A percentile compares a stretch with the other conserved stretches of the same genome.
Conservation (phyloP, 257 asterid genomes). For the Primulina eburnea region DNA sequence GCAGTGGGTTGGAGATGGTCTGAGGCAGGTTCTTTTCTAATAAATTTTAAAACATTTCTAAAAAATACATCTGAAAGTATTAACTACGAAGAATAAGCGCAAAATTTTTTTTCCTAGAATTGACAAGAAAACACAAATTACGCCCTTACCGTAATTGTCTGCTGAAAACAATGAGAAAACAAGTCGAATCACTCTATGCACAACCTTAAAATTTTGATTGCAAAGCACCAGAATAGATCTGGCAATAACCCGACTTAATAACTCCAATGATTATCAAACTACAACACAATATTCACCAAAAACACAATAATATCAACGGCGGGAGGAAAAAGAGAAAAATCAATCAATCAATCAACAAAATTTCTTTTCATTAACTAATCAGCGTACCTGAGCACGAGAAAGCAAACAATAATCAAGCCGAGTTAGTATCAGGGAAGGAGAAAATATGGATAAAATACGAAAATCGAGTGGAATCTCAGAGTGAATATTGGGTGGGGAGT, state of each 20-base stretch:
- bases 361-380: not conserved
- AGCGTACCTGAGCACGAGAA: not conserved
- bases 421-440: not conserved
- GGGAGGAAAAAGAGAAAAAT: not conserved
- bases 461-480: slow-evolving; percentile 5
- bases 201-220: too few relatives aligned
- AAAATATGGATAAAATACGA: not conserved
- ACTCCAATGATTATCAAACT: not conserved
- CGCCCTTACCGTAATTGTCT: not conserved
- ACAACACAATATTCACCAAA: not conserved
- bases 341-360: not conserved
- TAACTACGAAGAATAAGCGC: not conserved
- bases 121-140: not conserved
- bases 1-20: too few relatives aligned
- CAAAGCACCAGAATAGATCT: not conserved
- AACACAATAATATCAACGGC: not conserved
- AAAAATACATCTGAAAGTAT: slow-evolving; percentile 12
- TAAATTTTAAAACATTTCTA: slow-evolving; percentile 12
- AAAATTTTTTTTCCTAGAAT: too few relatives aligned
- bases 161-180: not conserved
- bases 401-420: not conserved
- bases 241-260: too few relatives aligned
- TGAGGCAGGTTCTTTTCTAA: slow-evolving; percentile 3
- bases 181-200: not conserved
- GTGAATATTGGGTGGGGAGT: not conserved